Evolutionary conservation across 2,329 filamentous ascomycete species (phyloP).

Genomic region (Xylariaceae sp.): DNA sequence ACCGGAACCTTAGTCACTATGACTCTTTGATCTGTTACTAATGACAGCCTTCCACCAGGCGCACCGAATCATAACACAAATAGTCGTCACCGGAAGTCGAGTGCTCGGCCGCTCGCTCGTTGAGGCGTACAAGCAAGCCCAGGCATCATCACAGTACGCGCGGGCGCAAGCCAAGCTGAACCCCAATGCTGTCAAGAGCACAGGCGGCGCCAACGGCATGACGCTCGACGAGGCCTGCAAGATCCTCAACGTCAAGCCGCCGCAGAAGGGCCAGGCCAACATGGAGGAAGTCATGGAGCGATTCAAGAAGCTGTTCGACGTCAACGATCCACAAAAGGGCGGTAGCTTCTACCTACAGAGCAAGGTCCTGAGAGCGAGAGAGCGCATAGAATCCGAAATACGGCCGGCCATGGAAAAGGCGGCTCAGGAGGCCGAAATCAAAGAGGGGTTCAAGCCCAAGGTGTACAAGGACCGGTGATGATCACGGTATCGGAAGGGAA

Average conservation of each 20-base stretch:
- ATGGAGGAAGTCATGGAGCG: conserved; percentile 74
- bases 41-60: conserved; percentile 51
- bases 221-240: conserved; percentile 95
- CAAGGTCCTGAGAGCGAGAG: conserved; percentile 86
- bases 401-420: conserved; percentile 64
- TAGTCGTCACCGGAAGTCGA: conserved; percentile 82
- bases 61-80: conserved; percentile 89
- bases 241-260: conserved; percentile 92
- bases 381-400: conserved; percentile 85
- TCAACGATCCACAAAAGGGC: conserved; percentile 90
- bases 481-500: neutral
- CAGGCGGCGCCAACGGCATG: conserved; percentile 59
- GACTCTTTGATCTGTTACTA: neutral
- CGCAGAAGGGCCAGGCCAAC: conserved; percentile 69
- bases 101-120: conserved; percentile 89
- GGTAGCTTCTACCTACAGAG: conserved; percentile 98
- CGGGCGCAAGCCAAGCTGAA: conserved; percentile 62
- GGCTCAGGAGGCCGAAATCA: conserved; percentile 69
- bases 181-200: conserved; percentile 35
- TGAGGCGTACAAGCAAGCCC: conserved; percentile 93
- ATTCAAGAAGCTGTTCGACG: conserved; percentile 92
- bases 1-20: neutral
- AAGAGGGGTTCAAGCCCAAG: conserved; percentile 91
- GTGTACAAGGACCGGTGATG: conserved; percentile 77
- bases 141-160: conserved; percentile 77